Base-by-base conservation (phyloP, 2,329 filamentous ascomycete species). In the Pseudopyricularia cyperi region DNA sequence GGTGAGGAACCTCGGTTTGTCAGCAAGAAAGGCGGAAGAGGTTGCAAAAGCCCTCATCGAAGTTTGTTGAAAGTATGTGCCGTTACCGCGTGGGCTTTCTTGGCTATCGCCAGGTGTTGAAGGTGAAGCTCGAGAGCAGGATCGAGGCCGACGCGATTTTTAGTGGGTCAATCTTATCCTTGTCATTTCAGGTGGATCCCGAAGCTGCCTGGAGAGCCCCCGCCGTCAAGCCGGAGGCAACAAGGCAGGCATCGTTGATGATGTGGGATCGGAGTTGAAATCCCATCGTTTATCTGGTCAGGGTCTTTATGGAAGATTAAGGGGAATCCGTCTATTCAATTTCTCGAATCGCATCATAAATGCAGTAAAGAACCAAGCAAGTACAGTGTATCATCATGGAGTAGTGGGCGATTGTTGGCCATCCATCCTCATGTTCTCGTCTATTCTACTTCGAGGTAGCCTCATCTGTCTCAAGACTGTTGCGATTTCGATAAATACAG, bases 291-390 rank as follows among this genome's bases (percentile, higher is more conserved):
- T 30, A 30, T 30, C 9, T 30, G 28, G 24, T 44, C 39, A 24
- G 24, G 12, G 12, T 26, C 19, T 14, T 44, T 26, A 44, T 42
- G n/a, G 12, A 24, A 11, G 12, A 6, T 24, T 24, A 19, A 42
- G 17, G 22, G 15, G 22, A 6, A 24, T 24, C 54, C 53, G 52
- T 54, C 54, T 55, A 54, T 56, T 57, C 46, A 39, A 35, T 22
- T 34, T 33, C 22, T 39, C 28, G 14, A 5, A 44, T 51, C 50
- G 26, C 22, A 30, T 32, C 48, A 34, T 14, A 35, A 5, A 17
- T 37, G 24, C 49, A 32, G 9, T 44, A 44, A 51, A 26, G 32
- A 26, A n/a, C n/a, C n/a, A 28, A 33, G 35, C 50, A 51, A 35
- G 17, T 46, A 51, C 26, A 26, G 17, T 30, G 26, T 30, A 28